These are phyloP conservation scores for Cladosporium sp. DNA, from an alignment of 2,329 filamentous ascomycete genomes.

Conservation along the genomic window DNA sequence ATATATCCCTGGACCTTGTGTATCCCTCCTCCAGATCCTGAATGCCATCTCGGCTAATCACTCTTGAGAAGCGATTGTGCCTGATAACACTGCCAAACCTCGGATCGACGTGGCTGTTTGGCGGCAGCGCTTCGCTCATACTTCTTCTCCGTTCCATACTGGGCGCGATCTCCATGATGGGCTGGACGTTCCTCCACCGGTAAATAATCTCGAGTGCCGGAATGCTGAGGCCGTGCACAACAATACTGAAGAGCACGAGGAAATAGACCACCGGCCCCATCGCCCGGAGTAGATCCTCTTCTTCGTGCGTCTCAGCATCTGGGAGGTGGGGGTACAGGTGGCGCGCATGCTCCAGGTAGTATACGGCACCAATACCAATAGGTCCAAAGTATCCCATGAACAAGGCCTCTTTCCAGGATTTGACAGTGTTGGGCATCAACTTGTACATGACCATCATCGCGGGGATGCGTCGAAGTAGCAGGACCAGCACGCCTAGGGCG, in stretches of 20 bases:
- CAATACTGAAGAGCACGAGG: slow-evolving; percentile 73
- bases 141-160: slow-evolving; percentile 8
- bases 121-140: slow-evolving; percentile 9
- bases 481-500: slow-evolving; percentile 64
- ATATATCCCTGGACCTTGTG: neutral
- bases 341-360: slow-evolving; percentile 74
- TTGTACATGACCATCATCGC: slow-evolving; percentile 68
- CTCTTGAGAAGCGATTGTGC: slow-evolving; percentile 14
- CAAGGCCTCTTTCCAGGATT: slow-evolving; percentile 65
- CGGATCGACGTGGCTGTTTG: slow-evolving; percentile 6
- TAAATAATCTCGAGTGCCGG: slow-evolving; percentile 38
- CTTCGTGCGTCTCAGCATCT: slow-evolving; percentile 60
- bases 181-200: slow-evolving; percentile 8
- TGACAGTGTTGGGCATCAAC: slow-evolving; percentile 53
- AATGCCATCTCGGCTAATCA: neutral
- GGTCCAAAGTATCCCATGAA: slow-evolving; percentile 90
- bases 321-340: slow-evolving; percentile 62
- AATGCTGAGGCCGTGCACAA: slow-evolving; percentile 75
- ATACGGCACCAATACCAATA: slow-evolving; percentile 84
- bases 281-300: slow-evolving; percentile 58
- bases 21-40: neutral
- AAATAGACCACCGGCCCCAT: slow-evolving; percentile 77
- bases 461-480: slow-evolving; percentile 71
- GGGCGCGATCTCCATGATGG: slow-evolving; percentile 6
- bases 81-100: slow-evolving; percentile 7